Evolutionary conservation across 148 eudicot genomes (phyloP).

Genomic region (Rhododendron williamsianum): DNA sequence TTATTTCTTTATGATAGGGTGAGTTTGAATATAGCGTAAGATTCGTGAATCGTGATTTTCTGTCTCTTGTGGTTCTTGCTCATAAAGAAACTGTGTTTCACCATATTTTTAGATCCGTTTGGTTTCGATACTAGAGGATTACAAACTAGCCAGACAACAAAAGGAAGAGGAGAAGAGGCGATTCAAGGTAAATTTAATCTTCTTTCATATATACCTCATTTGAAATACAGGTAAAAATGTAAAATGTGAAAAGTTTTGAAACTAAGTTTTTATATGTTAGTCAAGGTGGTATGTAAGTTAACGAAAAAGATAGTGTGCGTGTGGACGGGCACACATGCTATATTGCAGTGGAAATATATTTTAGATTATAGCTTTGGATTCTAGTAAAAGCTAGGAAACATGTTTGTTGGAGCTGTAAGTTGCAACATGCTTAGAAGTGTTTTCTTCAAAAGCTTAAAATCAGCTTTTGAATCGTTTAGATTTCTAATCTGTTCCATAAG

Average conservation of each 20-base stretch:
- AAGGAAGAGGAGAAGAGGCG: slow-evolving; percentile 81
- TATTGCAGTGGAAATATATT: neutral
- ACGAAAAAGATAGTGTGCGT: neutral
- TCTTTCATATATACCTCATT: neutral
- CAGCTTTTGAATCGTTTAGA: neutral
- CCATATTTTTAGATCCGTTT: slow-evolving; percentile 53
- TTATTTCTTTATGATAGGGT: slow-evolving; percentile 81
- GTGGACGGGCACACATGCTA: neutral
- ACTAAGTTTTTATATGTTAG: neutral
- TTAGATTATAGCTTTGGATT: neutral
- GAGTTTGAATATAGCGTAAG: slow-evolving; percentile 12
- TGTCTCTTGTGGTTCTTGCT: neutral
- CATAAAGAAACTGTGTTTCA: neutral
- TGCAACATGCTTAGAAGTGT: neutral
- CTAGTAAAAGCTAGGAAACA: neutral
- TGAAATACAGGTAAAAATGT: neutral
- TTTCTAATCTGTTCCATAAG: neutral
- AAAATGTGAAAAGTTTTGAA: neutral
- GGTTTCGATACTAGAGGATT: slow-evolving; percentile 82
- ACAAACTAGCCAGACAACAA: slow-evolving; percentile 59
- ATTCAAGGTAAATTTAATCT: slow-evolving; percentile 43
- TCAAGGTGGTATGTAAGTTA: neutral
- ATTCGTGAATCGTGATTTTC: neutral
- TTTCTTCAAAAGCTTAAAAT: neutral
- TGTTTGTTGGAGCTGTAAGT: neutral